Percentiles rank a stretch among this genome's conserved stretches.
These are phyloP conservation scores for Cercospora sp. DNA, from an alignment of 2,329 filamentous ascomycete genomes.

Conservation along the genomic window DNA sequence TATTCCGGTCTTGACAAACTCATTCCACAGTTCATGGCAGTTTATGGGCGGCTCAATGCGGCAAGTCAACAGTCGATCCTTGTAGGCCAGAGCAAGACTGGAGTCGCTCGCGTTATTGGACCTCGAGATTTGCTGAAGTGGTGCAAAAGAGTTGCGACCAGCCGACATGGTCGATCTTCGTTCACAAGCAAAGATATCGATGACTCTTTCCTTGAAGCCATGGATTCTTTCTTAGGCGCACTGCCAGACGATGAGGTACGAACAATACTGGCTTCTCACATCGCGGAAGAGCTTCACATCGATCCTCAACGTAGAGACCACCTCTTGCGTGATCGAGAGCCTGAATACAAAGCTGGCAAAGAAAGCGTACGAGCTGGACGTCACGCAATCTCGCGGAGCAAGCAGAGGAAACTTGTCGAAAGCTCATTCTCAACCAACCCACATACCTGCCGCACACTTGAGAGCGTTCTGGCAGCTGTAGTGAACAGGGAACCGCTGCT, in stretches of 20 bases:
- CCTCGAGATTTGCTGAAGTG: conserved; percentile 87
- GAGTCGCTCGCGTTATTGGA: conserved; percentile 61
- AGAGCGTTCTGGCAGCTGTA: conserved; percentile 82
- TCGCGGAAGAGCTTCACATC: conserved; percentile 85
- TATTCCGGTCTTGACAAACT: conserved; percentile 68
- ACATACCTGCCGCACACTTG: conserved; percentile 79
- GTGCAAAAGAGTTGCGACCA: conserved; percentile 72
- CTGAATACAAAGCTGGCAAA: conserved; percentile 59
- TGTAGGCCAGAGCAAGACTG: conserved; percentile 55
- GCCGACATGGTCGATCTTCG: conserved; percentile 62
- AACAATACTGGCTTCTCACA: conserved; percentile 61
- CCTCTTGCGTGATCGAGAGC: conserved; percentile 71
- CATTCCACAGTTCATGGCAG: conserved; percentile 56
- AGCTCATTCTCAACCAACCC: conserved; percentile 83
- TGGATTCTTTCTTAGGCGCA: conserved; percentile 88
- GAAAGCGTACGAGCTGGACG: conserved; percentile 34
- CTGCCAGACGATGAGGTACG: conserved; percentile 66
- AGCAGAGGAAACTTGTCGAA: conserved; percentile 31
- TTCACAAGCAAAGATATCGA: conserved; percentile 71
- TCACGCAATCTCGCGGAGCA: conserved; percentile 32
- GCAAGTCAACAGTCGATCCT: conserved; percentile 40
- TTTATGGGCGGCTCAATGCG: conserved; percentile 51
- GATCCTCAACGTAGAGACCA: conserved; percentile 79
- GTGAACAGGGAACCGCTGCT: conserved; percentile 84
- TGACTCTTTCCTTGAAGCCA: conserved; percentile 87